Conservation (phyloP, 106 monocot genomes). For the Dendrobium chrysotoxum region DNA sequence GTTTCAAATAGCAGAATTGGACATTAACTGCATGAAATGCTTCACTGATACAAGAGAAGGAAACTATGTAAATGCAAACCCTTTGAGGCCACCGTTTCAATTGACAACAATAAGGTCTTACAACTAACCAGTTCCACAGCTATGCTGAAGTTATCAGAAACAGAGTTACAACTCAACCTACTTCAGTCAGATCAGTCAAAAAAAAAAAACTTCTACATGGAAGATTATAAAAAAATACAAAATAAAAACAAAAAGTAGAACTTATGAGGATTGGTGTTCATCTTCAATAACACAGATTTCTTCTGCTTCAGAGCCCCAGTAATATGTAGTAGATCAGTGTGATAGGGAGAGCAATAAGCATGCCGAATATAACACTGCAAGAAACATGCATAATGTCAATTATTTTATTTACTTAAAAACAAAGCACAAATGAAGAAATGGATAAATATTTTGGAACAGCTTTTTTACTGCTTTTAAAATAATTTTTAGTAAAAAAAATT, state of each 20-base stretch:
- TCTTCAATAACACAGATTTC: neutral
- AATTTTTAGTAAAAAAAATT: too few relatives aligned
- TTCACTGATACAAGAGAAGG: neutral
- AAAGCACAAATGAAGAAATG: too few relatives aligned
- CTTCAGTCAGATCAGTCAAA: neutral
- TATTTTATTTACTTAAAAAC: too few relatives aligned
- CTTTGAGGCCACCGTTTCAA: neutral
- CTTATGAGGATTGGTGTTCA: neutral
- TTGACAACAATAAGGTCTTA: neutral
- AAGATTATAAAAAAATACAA: neutral
- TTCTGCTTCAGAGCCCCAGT: constrained; percentile 6
- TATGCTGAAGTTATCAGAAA: neutral
- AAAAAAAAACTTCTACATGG: neutral
- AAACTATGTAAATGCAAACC: neutral
- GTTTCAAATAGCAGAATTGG: neutral
- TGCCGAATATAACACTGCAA: constrained; percentile 22
- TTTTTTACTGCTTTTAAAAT: too few relatives aligned
- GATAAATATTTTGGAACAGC: too few relatives aligned
- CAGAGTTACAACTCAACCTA: neutral
- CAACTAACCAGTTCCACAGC: neutral
- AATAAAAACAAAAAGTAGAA: neutral
- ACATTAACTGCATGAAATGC: neutral
- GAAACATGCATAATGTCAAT: neutral
- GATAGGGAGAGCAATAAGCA: constrained; percentile 21
- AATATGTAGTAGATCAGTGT: constrained; percentile 18